Percentiles rank a stretch among this genome's conserved stretches.
phyloP scores from a whole-genome alignment of 1,139 yeast species.

The Yamadazyma trypodendri region DNA sequence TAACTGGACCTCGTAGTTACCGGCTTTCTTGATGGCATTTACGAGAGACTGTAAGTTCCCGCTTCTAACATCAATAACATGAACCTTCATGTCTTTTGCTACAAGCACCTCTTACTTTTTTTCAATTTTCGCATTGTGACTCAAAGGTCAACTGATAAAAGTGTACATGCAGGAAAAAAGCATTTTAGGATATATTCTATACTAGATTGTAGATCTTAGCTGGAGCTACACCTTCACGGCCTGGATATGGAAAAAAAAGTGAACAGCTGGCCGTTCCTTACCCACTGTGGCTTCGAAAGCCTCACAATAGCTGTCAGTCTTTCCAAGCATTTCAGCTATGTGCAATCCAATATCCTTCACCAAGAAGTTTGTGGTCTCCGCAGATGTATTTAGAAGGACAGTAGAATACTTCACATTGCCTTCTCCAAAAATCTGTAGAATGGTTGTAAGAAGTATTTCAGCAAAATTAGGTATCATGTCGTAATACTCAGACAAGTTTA shows the following conservation, averaged over 20 bases:
- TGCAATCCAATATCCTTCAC: conserved; percentile 30
- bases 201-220: background rate
- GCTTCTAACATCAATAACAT: conserved; percentile 87
- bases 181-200: background rate
- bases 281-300: conserved; percentile 18
- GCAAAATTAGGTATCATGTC: conserved; percentile 28
- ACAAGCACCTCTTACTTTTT: background rate
- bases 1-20: conserved; percentile 57
- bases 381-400: conserved; percentile 28
- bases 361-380: conserved; percentile 34
- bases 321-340: conserved; percentile 36
- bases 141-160: background rate
- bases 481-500: conserved; percentile 20
- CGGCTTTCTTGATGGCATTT: conserved; percentile 79
- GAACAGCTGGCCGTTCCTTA: conserved; percentile 20
- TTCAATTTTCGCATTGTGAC: background rate
- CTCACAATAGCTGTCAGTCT: conserved; percentile 29
- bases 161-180: background rate
- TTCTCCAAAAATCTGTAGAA: conserved; percentile 32
- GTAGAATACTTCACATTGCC: conserved; percentile 33
- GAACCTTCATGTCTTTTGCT: conserved; percentile 18
- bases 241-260: conserved; percentile 31
- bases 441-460: conserved; percentile 22
- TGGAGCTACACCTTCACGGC: conserved; percentile 25
- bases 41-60: conserved; percentile 88